A percentile compares a stretch with the other conserved stretches of the same genome.
Evolutionary conservation across 2,329 filamentous ascomycete genomes (phyloP).

Genomic region (Ascosphaera apis): DNA sequence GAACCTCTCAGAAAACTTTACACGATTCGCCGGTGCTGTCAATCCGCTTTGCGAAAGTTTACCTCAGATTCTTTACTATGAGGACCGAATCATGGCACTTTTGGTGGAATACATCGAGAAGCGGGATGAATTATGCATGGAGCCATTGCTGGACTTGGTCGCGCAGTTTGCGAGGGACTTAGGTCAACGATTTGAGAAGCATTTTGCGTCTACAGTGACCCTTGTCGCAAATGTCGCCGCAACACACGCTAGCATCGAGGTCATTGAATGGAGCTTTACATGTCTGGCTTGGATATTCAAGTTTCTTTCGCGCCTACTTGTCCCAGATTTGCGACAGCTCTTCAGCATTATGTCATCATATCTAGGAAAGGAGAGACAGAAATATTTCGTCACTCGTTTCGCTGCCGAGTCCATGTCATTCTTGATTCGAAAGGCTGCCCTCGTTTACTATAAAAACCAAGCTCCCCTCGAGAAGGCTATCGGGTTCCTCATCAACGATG

Average conservation of each 20-base stretch:
- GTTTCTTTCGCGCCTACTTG: constrained; percentile 69
- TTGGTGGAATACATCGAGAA: constrained; percentile 54
- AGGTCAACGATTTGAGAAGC: constrained; percentile 64
- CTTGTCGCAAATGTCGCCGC: constrained; percentile 59
- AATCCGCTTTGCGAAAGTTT: constrained; percentile 67
- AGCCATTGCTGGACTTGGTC: constrained; percentile 69
- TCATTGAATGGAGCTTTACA: constrained; percentile 95
- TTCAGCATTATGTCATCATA: constrained; percentile 65
- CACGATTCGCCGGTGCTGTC: constrained; percentile 51
- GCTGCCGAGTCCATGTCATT: constrained; percentile 91
- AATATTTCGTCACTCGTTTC: constrained; percentile 72
- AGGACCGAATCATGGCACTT: constrained; percentile 59
- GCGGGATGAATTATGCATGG: constrained; percentile 56
- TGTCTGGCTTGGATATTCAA: constrained; percentile 93
- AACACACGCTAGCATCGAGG: constrained; percentile 54
- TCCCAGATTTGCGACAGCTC: constrained; percentile 64
- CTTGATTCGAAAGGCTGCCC: constrained; percentile 67
- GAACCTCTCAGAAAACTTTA: constrained; percentile 67
- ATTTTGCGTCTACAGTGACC: constrained; percentile 54
- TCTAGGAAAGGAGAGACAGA: constrained; percentile 60
- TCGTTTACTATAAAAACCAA: constrained; percentile 48
- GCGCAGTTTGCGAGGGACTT: constrained; percentile 90
- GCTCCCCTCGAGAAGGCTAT: constrained; percentile 49
- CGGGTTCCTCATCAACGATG: constrained; percentile 45
- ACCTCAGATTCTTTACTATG: constrained; percentile 75